A percentile compares a stretch with the other conserved stretches of the same genome.
Conservation (phyloP, 116 monocot species). For the Papilionanthe hybrid region DNA sequence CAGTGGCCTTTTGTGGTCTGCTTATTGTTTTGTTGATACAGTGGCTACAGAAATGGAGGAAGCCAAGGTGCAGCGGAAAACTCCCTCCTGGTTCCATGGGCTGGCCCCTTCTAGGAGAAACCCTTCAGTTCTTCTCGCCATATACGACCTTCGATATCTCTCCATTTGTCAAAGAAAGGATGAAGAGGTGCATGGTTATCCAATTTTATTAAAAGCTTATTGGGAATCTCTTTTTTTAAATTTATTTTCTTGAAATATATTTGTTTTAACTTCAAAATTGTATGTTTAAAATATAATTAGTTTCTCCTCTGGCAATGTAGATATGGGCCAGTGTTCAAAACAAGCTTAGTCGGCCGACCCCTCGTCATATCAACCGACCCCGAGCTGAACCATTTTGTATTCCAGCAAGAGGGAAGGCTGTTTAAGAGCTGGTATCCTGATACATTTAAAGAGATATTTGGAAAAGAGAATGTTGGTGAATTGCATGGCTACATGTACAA, state of each 20-base stretch:
- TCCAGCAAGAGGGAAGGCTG: conserved; percentile 47
- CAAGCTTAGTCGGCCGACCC: conserved; percentile 44
- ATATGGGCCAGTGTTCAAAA: conserved; percentile 44
- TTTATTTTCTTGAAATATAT: too few relatives aligned
- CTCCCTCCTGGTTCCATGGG: conserved; percentile 61
- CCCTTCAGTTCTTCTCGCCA: conserved; percentile 39
- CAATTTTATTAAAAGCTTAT: too few relatives aligned
- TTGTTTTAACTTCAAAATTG: too few relatives aligned
- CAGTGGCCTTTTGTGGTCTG: too few relatives aligned
- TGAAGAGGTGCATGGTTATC: conserved; percentile 17
- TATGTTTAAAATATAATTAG: too few relatives aligned
- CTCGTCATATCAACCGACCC: conserved; percentile 42
- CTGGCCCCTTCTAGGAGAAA: conserved; percentile 44
- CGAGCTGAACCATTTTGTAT: conserved; percentile 32
- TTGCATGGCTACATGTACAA: conserved; percentile 50
- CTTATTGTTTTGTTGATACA: too few relatives aligned
- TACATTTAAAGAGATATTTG: conserved; percentile 51
- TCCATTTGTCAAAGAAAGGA: conserved; percentile 41
- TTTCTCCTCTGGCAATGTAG: conserved; percentile 8
- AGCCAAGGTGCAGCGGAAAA: too few relatives aligned
- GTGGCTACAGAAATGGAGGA: too few relatives aligned
- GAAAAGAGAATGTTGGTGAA: conserved; percentile 36
- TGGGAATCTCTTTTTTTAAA: too few relatives aligned
- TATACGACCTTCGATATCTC: conserved; percentile 28
- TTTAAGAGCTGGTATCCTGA: conserved; percentile 58